Evolutionary conservation across 1,139 yeast species (phyloP).

Genomic region (Pneumocystis canis): DNA sequence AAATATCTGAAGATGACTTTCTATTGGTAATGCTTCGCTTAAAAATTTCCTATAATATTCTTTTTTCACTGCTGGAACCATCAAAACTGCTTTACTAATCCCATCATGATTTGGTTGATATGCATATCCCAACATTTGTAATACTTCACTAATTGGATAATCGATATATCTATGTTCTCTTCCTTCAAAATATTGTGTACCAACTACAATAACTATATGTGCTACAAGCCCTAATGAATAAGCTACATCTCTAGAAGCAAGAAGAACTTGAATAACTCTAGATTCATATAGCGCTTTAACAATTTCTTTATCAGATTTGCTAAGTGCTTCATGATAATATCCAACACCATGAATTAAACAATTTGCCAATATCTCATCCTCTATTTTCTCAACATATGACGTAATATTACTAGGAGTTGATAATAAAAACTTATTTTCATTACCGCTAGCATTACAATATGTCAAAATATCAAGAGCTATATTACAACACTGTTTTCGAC

Average conservation of each 20-base stretch:
- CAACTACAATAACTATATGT: conserved; percentile 44
- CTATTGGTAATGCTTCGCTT: conserved; percentile 65
- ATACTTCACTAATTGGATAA: conserved; percentile 36
- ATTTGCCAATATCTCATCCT: conserved; percentile 35
- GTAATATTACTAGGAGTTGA: conserved; percentile 29
- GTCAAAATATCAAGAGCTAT: conserved; percentile 35
- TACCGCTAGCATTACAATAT: conserved; percentile 25
- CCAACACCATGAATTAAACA: conserved; percentile 56
- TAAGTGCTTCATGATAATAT: conserved; percentile 44
- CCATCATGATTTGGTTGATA: conserved; percentile 22
- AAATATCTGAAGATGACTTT: conserved; percentile 48
- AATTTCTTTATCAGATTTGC: conserved; percentile 35
- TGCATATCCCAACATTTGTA: conserved; percentile 60
- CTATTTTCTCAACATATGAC: conserved; percentile 25
- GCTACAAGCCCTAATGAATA: conserved; percentile 37
- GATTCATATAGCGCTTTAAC: conserved; percentile 40
- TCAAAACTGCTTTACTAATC: conserved; percentile 35
- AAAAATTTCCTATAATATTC: conserved; percentile 60
- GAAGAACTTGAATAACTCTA: conserved; percentile 38
- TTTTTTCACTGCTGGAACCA: conserved; percentile 42
- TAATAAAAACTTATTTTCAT: conserved; percentile 26
- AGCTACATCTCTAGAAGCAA: conserved; percentile 47
- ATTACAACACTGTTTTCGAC: conserved; percentile 42
- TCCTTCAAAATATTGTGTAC: conserved; percentile 63
- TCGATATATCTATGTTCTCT: conserved; percentile 55